phyloP scores from a whole-genome alignment of 768 basidiomycete species.

The Boletus rufocinnamomeus region DNA sequence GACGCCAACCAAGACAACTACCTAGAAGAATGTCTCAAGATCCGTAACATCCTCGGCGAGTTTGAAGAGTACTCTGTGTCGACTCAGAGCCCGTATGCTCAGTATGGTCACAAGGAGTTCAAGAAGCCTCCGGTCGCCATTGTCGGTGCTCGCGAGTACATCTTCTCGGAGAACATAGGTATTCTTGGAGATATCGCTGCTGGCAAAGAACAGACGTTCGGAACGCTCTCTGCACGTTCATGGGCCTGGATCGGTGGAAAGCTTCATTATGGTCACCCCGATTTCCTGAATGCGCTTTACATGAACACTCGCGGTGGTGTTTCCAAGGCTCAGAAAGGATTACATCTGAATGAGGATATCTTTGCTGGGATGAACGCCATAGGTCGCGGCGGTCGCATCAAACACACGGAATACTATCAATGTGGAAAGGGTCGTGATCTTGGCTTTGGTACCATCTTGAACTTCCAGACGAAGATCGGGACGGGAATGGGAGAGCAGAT shows the following conservation, averaged over 20 bases:
- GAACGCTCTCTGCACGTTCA: conserved; percentile 92
- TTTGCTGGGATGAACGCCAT: conserved; percentile 99
- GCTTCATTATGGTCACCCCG: conserved; percentile 98
- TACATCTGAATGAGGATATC: conserved; percentile 99
- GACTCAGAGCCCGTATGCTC: conserved; percentile 88
- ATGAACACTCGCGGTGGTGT: conserved; percentile 99
- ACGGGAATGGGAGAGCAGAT: conserved; percentile 99
- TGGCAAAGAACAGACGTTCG: conserved; percentile 99
- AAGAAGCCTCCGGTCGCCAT: conserved; percentile 90
- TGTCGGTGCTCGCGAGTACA: conserved; percentile 98
- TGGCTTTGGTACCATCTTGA: conserved; percentile 97
- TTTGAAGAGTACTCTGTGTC: conserved; percentile 92
- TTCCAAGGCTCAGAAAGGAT: conserved; percentile 98
- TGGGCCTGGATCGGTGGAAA: conserved; percentile 99
- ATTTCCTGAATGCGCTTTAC: conserved; percentile 96
- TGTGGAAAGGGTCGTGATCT: conserved; percentile 99
- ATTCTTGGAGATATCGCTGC: conserved; percentile 98
- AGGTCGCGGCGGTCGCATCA: conserved; percentile 95
- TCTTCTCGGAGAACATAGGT: conserved; percentile 99
- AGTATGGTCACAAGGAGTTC: conserved; percentile 88
- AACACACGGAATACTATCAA: conserved; percentile 99
- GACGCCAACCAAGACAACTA: conserved; percentile 99
- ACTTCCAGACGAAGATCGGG: conserved; percentile 99
- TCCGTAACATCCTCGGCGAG: conserved; percentile 95
- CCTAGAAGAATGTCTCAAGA: conserved; percentile 98